These are phyloP conservation scores for Paecilomyces dactylethromorphus DNA, from an alignment of 2,329 filamentous ascomycete species.

Conservation along the genomic window DNA sequence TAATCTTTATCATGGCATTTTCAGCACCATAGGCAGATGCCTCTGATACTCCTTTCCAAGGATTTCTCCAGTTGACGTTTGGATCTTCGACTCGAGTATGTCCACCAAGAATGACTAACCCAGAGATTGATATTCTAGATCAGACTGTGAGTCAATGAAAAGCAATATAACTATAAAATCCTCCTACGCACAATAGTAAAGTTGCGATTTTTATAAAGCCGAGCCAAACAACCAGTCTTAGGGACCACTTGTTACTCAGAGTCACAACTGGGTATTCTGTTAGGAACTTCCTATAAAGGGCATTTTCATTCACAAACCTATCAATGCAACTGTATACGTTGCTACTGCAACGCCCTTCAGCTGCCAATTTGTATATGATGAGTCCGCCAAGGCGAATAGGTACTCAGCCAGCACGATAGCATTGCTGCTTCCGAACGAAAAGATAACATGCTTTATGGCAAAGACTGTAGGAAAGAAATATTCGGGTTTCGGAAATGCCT, in stretches of 20 bases:
- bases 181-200: too few relatives aligned
- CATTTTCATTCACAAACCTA: too few relatives aligned
- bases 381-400: conserved; percentile 51
- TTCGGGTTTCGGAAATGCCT: conserved; percentile 58
- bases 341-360: conserved; percentile 61
- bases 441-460: conserved; percentile 55
- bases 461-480: conserved; percentile 60
- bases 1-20: conserved; percentile 52
- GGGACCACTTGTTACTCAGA: conserved; percentile 52
- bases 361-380: conserved; percentile 52
- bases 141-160: too few relatives aligned
- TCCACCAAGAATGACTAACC: conserved; percentile 57
- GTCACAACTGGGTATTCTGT: too few relatives aligned
- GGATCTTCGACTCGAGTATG: conserved; percentile 47
- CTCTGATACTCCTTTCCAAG: conserved; percentile 44
- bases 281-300: too few relatives aligned
- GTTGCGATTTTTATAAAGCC: conserved; percentile 56
- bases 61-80: conserved; percentile 49
- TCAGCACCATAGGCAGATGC: conserved; percentile 44
- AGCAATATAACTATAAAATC: too few relatives aligned
- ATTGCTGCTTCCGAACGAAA: conserved; percentile 63
- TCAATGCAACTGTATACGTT: too few relatives aligned
- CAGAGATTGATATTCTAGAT: too few relatives aligned
- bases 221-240: conserved; percentile 49
- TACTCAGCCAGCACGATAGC: conserved; percentile 59